Conservation (phyloP, 495 filamentous ascomycete genomes). For the Penicillium odoratum region DNA sequence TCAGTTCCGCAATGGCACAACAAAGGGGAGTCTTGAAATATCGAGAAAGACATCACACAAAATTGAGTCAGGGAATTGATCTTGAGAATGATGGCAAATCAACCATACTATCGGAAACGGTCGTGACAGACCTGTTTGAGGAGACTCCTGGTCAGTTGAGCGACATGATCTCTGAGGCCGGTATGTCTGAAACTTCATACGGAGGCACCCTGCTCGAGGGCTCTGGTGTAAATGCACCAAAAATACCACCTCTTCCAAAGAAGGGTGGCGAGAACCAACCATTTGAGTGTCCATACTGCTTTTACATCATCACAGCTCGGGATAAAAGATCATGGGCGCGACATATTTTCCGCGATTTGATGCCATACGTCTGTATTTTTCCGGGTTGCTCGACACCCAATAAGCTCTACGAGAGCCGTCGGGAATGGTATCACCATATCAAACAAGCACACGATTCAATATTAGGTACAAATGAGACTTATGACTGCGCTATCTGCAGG, state of each 20-base stretch:
- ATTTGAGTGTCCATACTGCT: neutral
- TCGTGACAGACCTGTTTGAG: no score
- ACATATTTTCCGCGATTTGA: slow-evolving; percentile 33
- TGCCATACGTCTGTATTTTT: slow-evolving; percentile 30
- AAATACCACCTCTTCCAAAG: no score
- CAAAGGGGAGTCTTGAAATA: slow-evolving; percentile 20
- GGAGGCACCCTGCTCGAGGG: neutral
- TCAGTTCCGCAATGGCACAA: slow-evolving; percentile 21
- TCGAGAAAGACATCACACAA: slow-evolving; percentile 11
- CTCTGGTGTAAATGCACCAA: neutral
- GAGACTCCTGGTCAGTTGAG: neutral
- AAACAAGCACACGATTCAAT: no score
- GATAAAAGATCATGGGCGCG: slow-evolving; percentile 17
- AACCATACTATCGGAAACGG: no score
- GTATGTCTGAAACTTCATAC: neutral
- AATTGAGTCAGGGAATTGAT: slow-evolving; percentile 14
- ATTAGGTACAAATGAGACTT: no score
- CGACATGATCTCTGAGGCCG: neutral
- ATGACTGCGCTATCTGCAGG: no score
- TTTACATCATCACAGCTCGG: neutral
- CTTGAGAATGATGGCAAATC: neutral
- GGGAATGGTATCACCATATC: slow-evolving; percentile 27
- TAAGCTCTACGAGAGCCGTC: slow-evolving; percentile 23
- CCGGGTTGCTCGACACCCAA: slow-evolving; percentile 19
- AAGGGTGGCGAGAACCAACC: no score